A percentile compares a stretch with the other conserved stretches of the same genome.
Conservation (phyloP, 495 filamentous ascomycete genomes). For the Neurospora pannonica region DNA sequence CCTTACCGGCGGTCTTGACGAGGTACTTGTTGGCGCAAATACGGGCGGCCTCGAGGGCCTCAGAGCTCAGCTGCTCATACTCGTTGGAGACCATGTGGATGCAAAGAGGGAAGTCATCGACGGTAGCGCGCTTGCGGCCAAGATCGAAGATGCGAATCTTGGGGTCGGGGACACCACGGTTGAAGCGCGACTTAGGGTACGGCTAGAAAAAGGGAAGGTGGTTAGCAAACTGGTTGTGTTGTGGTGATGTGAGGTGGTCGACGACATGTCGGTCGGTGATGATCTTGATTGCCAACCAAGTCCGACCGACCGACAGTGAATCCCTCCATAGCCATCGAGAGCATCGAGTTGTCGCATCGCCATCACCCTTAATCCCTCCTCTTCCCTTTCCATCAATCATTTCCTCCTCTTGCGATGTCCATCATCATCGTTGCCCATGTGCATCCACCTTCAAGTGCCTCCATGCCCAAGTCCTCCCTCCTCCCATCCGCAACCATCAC, state of each 20-base stretch:
- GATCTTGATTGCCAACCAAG: not conserved
- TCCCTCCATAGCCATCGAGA: not conserved
- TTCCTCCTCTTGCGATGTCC: not conserved
- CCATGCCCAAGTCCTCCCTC: not conserved
- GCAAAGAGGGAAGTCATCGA: constrained; percentile 97
- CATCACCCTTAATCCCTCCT: not conserved
- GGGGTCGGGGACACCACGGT: constrained; percentile 98
- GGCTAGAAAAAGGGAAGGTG: constrained; percentile 47
- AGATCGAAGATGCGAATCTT: constrained; percentile 99
- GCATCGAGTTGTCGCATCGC: not conserved
- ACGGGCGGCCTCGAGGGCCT: constrained; percentile 97
- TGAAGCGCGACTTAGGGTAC: constrained; percentile 99
- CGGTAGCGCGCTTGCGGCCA: constrained; percentile 93
- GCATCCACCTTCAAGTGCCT: not conserved
- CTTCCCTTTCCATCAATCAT: not conserved
- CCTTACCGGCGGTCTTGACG: constrained; percentile 94
- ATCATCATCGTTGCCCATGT: not conserved
- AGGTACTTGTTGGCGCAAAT: constrained; percentile 99
- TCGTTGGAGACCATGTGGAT: constrained; percentile 99
- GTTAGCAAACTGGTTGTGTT: constrained; percentile 17
- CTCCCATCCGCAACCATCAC: not conserved
- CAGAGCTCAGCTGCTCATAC: constrained; percentile 96
- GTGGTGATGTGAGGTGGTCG: not conserved
- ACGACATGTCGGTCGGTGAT: not conserved
- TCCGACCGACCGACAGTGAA: not conserved